Evolutionary conservation across 139 green algal genomes (phyloP).

Genomic region (Closterium sp.): DNA sequence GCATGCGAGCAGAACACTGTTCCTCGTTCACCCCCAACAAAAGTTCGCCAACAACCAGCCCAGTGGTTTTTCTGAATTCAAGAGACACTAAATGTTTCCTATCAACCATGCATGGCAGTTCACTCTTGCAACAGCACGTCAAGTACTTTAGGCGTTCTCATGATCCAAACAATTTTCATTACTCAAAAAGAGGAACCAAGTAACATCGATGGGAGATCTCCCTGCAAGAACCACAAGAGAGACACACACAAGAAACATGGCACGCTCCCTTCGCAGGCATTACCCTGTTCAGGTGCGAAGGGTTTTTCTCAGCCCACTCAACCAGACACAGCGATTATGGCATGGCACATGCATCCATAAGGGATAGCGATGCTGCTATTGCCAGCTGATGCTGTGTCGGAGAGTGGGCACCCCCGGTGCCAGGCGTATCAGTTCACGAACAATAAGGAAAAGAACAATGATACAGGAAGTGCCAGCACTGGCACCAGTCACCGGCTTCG

Average conservation of each 20-base stretch:
- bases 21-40: no score
- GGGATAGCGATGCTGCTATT: not conserved
- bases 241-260: conserved; percentile 16
- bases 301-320: conserved; percentile 38
- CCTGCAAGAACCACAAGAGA: not conserved
- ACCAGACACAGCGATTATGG: not conserved
- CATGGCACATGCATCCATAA: not conserved
- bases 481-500: not conserved
- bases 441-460: conserved; percentile 7
- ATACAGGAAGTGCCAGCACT: conserved; percentile 7
- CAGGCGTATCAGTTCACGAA: conserved; percentile 16
- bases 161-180: not conserved
- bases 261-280: conserved; percentile 46
- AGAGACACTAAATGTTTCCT: no score
- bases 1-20: no score
- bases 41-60: no score
- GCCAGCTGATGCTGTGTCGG: not conserved
- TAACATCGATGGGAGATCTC: no score
- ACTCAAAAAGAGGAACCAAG: not conserved
- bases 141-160: no score
- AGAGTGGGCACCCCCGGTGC: conserved; percentile 42
- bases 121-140: no score
- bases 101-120: no score
- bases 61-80: no score
- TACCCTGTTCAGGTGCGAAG: conserved; percentile 47